These are phyloP conservation scores for Termitomyces sp. DNA, from an alignment of 768 basidiomycete genomes.

Conservation along the genomic window DNA sequence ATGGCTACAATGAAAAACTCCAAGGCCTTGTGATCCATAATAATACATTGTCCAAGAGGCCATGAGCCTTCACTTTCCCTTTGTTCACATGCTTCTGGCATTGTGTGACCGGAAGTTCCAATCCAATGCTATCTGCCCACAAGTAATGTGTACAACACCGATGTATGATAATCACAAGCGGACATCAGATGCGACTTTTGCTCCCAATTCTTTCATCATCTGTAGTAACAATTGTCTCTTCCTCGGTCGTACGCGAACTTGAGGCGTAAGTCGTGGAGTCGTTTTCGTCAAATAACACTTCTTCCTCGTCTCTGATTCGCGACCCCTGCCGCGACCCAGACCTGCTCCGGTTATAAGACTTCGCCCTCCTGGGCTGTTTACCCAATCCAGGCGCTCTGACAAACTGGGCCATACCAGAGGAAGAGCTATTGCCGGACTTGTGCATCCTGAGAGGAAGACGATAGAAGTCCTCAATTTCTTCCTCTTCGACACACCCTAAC, in stretches of 20 bases:
- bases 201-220: slow-evolving; percentile 28
- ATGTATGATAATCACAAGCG: not conserved
- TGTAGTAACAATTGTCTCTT: slow-evolving; percentile 27
- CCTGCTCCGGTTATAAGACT: slow-evolving; percentile 11
- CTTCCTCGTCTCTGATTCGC: slow-evolving; percentile 34
- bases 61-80: too few relatives aligned
- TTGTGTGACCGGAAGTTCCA: not conserved
- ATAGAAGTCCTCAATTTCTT: slow-evolving; percentile 64
- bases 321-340: slow-evolving; percentile 22
- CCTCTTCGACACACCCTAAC: slow-evolving; percentile 45
- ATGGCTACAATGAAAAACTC: too few relatives aligned
- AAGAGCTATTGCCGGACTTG: slow-evolving; percentile 28
- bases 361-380: slow-evolving; percentile 8
- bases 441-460: slow-evolving; percentile 53
- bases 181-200: slow-evolving; percentile 11
- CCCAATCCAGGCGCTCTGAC: slow-evolving; percentile 41
- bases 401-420: slow-evolving; percentile 59
- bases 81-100: too few relatives aligned
- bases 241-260: slow-evolving; percentile 34
- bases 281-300: slow-evolving; percentile 62
- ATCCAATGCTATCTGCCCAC: slow-evolving; percentile 2
- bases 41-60: too few relatives aligned
- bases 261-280: slow-evolving; percentile 36
- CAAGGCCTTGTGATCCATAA: too few relatives aligned
- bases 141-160: slow-evolving; percentile 11